A percentile compares a stretch with the other conserved stretches of the same genome.
Conservation (phyloP, 352 stramenopile genomes). For the Thraustochytrium sp. region DNA sequence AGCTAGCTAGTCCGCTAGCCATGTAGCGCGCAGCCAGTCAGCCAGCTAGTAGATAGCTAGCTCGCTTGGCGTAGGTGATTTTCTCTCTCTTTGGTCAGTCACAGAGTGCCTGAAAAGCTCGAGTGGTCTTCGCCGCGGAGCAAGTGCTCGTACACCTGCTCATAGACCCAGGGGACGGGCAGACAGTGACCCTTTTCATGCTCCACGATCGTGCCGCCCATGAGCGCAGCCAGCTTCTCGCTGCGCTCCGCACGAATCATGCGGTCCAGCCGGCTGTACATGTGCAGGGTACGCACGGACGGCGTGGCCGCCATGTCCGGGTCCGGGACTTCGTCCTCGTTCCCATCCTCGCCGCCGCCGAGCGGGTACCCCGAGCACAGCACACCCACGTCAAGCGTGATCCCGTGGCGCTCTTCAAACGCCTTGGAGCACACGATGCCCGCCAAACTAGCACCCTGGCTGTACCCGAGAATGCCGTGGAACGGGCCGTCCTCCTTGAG, state of each 20-base stretch:
- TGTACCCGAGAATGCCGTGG: slow-evolving; percentile 42
- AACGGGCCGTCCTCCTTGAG: slow-evolving; percentile 11
- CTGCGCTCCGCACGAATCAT: slow-evolving; percentile 1
- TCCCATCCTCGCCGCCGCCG: neutral
- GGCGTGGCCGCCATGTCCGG: too few species aligned
- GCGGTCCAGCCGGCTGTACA: slow-evolving; percentile 21
- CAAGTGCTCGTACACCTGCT: neutral
- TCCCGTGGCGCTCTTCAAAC: neutral
- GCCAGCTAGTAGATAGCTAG: too few species aligned
- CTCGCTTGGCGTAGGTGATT: too few species aligned
- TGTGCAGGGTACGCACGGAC: neutral
- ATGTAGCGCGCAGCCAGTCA: too few species aligned
- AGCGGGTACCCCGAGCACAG: slow-evolving; percentile 16
- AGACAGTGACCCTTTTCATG: slow-evolving; percentile 2
- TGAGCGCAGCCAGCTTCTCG: neutral
- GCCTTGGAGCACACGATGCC: slow-evolving; percentile 1
- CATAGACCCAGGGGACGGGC: slow-evolving; percentile 16
- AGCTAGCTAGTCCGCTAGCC: too few species aligned
- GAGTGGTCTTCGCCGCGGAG: neutral
- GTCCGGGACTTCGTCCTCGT: too few species aligned
- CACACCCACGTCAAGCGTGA: neutral
- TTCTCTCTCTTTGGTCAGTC: neutral
- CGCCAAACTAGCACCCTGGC: slow-evolving; percentile 38
- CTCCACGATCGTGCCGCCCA: neutral
- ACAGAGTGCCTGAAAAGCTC: neutral